Conservation (phyloP, 179 eudicot genomes). For the Silene coronaria region DNA sequence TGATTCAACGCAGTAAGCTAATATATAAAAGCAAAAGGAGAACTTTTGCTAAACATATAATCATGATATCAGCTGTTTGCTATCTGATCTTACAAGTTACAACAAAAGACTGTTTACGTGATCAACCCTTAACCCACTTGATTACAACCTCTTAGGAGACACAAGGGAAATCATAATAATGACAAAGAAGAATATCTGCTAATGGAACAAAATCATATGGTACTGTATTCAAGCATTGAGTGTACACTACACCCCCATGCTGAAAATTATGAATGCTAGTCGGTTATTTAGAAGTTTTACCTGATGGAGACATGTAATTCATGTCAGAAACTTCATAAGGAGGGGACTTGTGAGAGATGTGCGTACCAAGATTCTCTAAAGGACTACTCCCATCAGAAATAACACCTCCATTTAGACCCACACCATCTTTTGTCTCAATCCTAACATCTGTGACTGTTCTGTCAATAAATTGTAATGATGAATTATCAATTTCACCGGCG, state of each 20-base stretch:
- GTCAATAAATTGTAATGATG: constrained; percentile 25
- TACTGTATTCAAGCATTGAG: background rate
- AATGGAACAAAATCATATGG: background rate
- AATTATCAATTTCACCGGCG: constrained; percentile 37
- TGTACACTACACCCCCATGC: no score
- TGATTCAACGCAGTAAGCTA: background rate
- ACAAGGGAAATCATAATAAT: background rate
- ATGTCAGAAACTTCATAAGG: constrained; percentile 29
- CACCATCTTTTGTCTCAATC: constrained; percentile 32
- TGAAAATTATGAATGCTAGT: background rate
- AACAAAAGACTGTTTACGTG: background rate
- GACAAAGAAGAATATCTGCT: background rate
- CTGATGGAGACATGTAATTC: constrained; percentile 32
- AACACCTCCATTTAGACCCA: constrained; percentile 26
- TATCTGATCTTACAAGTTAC: background rate
- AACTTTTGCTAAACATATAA: background rate
- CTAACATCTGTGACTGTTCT: constrained; percentile 30
- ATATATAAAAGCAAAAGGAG: background rate
- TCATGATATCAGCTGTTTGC: background rate
- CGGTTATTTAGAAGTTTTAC: constrained; percentile 22
- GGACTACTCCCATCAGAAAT: constrained; percentile 38
- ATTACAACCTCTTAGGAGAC: background rate
- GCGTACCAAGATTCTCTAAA: constrained; percentile 31
- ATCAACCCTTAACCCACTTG: background rate
- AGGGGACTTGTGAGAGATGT: constrained; percentile 38